phyloP scores from a whole-genome alignment of 192 early-diverging fungal genomes.

The Coemansia sp. region DNA sequence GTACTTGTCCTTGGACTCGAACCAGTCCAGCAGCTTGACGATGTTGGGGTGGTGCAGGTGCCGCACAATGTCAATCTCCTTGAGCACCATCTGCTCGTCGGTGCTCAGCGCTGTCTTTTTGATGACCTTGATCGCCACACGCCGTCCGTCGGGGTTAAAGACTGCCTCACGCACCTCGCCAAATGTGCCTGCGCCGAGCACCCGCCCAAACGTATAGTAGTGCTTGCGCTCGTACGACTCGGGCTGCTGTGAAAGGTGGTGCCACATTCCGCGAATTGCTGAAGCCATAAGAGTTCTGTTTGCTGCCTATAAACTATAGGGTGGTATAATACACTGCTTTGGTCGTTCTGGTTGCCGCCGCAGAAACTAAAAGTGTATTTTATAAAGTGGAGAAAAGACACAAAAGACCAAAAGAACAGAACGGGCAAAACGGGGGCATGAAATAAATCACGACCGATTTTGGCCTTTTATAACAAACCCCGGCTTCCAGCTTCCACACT shows the following conservation, averaged over 20 bases:
- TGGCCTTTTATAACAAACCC: too few species aligned
- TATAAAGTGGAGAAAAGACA: too few species aligned
- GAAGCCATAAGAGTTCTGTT: conserved; percentile 30
- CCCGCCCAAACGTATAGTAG: conserved; percentile 62
- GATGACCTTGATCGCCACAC: conserved; percentile 91
- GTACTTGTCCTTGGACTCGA: conserved; percentile 73
- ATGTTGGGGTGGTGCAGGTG: conserved; percentile 86
- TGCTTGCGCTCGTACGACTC: conserved; percentile 67
- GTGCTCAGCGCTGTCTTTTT: conserved; percentile 78
- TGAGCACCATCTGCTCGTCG: conserved; percentile 84
- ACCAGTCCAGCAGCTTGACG: conserved; percentile 72
- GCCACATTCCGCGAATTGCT: conserved; percentile 52
- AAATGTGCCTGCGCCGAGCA: conserved; percentile 71
- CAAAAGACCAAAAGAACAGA: too few species aligned
- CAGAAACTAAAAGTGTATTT: too few species aligned
- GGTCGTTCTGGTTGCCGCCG: too few species aligned
- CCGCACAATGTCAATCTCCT: conserved; percentile 87
- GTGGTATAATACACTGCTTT: too few species aligned
- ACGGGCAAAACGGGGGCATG: too few species aligned
- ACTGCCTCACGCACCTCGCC: conserved; percentile 70
- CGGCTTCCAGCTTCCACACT: too few species aligned
- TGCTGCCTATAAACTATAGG: too few species aligned
- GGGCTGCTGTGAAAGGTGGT: conserved; percentile 49
- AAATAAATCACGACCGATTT: too few species aligned
- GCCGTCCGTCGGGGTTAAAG: conserved; percentile 66